A percentile compares a stretch with the other conserved stretches of the same genome.
Evolutionary conservation across 2,329 filamentous ascomycete species (phyloP).

Genomic region (Scedosporium boydii): DNA sequence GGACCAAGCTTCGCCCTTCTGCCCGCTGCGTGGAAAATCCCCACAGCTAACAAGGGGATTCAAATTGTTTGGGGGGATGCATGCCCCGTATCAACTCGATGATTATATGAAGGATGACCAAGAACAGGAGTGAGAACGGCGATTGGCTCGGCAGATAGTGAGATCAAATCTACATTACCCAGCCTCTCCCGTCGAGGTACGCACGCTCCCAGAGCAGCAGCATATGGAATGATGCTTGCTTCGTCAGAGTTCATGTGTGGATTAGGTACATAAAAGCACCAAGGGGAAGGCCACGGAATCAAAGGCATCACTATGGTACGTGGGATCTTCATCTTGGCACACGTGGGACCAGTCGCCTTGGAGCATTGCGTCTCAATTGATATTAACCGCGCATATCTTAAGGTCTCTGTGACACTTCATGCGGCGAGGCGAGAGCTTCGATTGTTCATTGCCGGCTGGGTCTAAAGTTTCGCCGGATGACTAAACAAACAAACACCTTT

Average conservation of each 20-base stretch:
- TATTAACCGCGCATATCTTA: constrained; percentile 2
- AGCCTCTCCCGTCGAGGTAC: no score
- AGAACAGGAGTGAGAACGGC: no score
- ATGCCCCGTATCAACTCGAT: no score
- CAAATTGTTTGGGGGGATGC: not conserved
- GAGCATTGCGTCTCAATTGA: constrained; percentile 1
- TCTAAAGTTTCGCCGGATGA: not conserved
- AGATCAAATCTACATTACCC: no score
- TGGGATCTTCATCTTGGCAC: constrained; percentile 6
- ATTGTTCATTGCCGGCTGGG: not conserved
- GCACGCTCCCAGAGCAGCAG: not conserved
- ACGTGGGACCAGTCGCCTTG: not conserved
- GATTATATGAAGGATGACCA: no score
- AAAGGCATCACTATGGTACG: not conserved
- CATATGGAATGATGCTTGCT: not conserved
- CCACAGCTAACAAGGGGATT: not conserved
- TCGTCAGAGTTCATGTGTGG: no score
- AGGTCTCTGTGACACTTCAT: constrained; percentile 5
- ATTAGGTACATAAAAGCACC: no score
- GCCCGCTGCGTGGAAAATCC: not conserved
- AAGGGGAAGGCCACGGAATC: not conserved
- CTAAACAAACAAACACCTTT: not conserved
- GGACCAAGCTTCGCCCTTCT: not conserved
- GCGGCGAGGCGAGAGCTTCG: not conserved
- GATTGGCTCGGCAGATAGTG: no score